Base-by-base conservation (phyloP, 768 basidiomycete species). In the Multifurca ochricompacta region DNA sequence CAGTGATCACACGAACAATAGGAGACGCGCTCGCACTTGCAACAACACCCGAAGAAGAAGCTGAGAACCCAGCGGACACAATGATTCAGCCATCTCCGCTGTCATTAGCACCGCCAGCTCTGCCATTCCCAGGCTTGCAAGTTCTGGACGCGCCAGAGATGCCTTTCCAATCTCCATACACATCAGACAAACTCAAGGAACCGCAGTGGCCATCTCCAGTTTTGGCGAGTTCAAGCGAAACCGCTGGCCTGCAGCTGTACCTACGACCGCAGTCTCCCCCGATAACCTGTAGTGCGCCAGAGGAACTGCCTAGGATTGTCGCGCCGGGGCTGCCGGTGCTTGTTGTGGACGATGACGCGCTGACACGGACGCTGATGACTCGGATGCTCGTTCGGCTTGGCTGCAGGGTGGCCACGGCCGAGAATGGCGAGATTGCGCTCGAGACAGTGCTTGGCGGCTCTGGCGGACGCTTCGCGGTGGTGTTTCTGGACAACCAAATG, bases 351-450 rank as follows among this genome's bases (percentile, higher is more conserved):
- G 88, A 93, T 63, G 91, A 94, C 66, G 68, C 75, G 10, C 67
- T 92, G 50, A 92, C 91, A 48, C 78, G 91, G 47, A 82, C 77
- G 47, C 71, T 93, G 56, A 91, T 93, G 91, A 77, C 75, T 56
- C 77, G 89, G 21, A 79, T 90, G 67, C 72, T 93, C 39, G 77
- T 78, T n/a, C 75, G 89, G 32, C 72, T 92, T 2, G 89, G 91
- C 1, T 91, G 89, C 67, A 67, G 68, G 28, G 89, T 92, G n/a
- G 73, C 79, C 13, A 81, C 80, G 16, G 91, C 91, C 10, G 87
- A 92, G 70, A 91, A 94, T 63, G 91, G 91, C 6, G 79, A 85
- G 63, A 66, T 83, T 32, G 89, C 88, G 19, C 69, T 91, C 48
- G 79, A 87, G 56, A 74, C 87, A 75, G 81, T 90, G 30, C 62